These are phyloP conservation scores for Neopestalotiopsis sp. DNA, from an alignment of 2,329 filamentous ascomycete genomes.

Conservation along the genomic window DNA sequence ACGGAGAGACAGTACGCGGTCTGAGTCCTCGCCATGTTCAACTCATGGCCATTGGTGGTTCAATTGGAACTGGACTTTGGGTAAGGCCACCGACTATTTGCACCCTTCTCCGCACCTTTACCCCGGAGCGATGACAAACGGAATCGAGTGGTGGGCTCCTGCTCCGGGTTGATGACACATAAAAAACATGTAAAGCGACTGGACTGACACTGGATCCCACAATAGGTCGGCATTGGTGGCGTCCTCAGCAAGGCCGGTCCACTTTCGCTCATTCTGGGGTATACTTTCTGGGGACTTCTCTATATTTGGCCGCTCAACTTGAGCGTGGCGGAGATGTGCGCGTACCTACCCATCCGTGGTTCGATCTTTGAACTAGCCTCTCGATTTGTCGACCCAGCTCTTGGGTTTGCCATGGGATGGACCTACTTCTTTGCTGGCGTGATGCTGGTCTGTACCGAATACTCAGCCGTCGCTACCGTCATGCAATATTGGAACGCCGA, in stretches of 20 bases:
- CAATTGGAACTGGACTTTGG: slow-evolving; percentile 51
- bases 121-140: slow-evolving; percentile 11
- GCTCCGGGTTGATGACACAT: slow-evolving; percentile 3
- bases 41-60: slow-evolving; percentile 54
- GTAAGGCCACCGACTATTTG: slow-evolving; percentile 22
- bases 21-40: slow-evolving; percentile 48
- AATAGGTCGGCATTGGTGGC: slow-evolving; percentile 46
- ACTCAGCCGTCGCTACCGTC: slow-evolving; percentile 48
- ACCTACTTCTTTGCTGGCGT: slow-evolving; percentile 54
- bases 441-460: slow-evolving; percentile 52
- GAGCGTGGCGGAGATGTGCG: slow-evolving; percentile 61
- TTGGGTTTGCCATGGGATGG: slow-evolving; percentile 61
- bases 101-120: not conserved
- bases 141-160: not conserved
- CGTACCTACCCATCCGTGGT: slow-evolving; percentile 58
- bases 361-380: slow-evolving; percentile 60
- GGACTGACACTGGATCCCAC: not conserved
- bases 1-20: slow-evolving; percentile 29
- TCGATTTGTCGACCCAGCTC: slow-evolving; percentile 59
- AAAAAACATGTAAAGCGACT: not conserved
- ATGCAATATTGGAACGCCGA: slow-evolving; percentile 49
- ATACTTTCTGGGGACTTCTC: slow-evolving; percentile 48
- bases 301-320: slow-evolving; percentile 51
- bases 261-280: slow-evolving; percentile 49
- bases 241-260: slow-evolving; percentile 47